These are phyloP conservation scores for Kingdonia uniflora DNA, from an alignment of 164 flowering plant genomes.

Conservation along the genomic window DNA sequence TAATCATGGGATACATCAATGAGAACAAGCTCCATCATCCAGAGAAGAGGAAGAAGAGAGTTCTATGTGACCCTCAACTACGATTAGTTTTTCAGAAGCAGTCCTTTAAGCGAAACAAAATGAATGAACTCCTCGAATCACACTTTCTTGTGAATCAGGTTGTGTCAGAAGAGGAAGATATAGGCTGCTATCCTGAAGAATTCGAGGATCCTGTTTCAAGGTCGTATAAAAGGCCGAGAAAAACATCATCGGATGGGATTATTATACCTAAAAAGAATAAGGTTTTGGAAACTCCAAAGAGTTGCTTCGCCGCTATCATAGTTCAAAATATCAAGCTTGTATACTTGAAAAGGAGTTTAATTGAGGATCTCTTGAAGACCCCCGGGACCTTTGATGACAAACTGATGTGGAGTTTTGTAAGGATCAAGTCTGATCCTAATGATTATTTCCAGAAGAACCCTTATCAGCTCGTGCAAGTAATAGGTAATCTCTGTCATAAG, in stretches of 20 bases:
- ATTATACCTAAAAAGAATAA: slow-evolving; percentile 8
- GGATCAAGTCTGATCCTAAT: no score
- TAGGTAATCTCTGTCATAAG: no score
- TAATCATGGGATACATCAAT: slow-evolving; percentile 36
- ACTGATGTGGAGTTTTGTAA: no score
- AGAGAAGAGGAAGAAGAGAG: slow-evolving; percentile 31
- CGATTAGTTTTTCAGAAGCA: slow-evolving; percentile 40
- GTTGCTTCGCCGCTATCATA: background rate
- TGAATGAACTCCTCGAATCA: slow-evolving; percentile 29
- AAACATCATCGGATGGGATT: slow-evolving; percentile 4
- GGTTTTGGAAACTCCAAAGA: background rate
- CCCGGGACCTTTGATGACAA: no score
- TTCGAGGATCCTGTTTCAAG: slow-evolving; percentile 8
- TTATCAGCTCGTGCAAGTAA: no score
- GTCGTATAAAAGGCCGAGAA: slow-evolving; percentile 17
- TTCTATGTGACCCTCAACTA: slow-evolving; percentile 43
- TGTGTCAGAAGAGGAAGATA: slow-evolving; percentile 35
- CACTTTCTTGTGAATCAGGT: slow-evolving; percentile 49
- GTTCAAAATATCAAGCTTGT: no score
- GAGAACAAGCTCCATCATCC: slow-evolving; percentile 42
- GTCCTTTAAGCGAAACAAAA: slow-evolving; percentile 22
- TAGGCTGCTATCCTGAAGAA: slow-evolving; percentile 19
- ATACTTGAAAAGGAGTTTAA: no score
- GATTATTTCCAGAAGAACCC: no score
- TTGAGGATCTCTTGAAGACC: no score